A percentile compares a stretch with the other conserved stretches of the same genome.
phyloP scores from a whole-genome alignment of 441 rosid species.

The Melianthus villosus region DNA sequence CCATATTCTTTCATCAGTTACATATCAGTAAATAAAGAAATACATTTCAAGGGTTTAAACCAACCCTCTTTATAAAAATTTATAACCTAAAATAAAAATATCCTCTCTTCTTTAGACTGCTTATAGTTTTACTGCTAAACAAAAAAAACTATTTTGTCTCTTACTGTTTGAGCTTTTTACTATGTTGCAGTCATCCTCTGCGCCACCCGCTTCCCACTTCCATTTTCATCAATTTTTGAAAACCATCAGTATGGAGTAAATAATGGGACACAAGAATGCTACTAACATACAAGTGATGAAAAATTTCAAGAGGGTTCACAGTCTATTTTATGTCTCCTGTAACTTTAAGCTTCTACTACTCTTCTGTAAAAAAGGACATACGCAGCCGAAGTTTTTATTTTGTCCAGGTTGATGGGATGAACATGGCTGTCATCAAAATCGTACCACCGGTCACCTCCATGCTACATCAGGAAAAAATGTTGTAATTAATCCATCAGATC shows the following conservation, averaged over 20 bases:
- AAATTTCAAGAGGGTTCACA: conserved; percentile 11
- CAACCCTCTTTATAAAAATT: conserved; percentile 7
- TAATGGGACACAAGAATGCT: conserved; percentile 22
- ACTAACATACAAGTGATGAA: conserved; percentile 10
- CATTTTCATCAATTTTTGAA: conserved; percentile 6
- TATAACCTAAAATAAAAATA: conserved; percentile 1
- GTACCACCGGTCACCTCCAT: conserved; percentile 80
- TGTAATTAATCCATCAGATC: background rate
- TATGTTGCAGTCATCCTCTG: conserved; percentile 24
- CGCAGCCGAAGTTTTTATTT: conserved; percentile 85
- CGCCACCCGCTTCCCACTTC: conserved; percentile 10
- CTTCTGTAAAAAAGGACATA: conserved; percentile 94
- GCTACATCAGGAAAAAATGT: conserved; percentile 27
- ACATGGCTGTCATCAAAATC: conserved; percentile 90
- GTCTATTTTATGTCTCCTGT: conserved; percentile 7
- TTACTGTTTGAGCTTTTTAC: conserved; percentile 12
- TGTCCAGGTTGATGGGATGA: conserved; percentile 49
- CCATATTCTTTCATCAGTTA: no score
- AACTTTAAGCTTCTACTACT: conserved; percentile 27
- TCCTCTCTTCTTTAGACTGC: conserved; percentile 10
- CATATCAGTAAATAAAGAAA: no score
- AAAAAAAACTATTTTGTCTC: conserved; percentile 9
- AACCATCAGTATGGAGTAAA: conserved; percentile 16
- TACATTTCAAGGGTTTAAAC: no score
- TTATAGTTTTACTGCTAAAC: conserved; percentile 6